Evolutionary conservation across 805 yeast species (phyloP), one percentile per base, ranked within the genome.

Genomic region (Starmerella stellata): DNA sequence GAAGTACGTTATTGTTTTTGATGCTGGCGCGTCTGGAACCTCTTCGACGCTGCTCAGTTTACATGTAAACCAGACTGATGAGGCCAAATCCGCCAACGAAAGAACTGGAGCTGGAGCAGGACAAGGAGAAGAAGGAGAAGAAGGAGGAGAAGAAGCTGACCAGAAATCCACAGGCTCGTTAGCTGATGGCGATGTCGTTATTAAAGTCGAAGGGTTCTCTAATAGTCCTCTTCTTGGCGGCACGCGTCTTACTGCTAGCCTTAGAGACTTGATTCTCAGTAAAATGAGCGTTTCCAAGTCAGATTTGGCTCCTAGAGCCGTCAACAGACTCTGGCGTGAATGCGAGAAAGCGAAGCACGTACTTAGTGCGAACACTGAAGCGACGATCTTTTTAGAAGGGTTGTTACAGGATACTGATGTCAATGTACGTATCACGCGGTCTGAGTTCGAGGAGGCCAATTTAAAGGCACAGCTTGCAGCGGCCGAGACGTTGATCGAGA

Each of bases 21-120:
- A 90, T 56, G 70, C 79, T 70, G 98, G 98, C 35, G 87, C 94
- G 4, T 93, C 93, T 1, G 75, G 93, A 1, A 78, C 93, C 0
- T 72, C 75, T 39, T 93, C 93, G 1, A 78, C 96, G 0, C 60
- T 90, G n/a, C 70, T 83, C 37, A 30, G 44, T 15, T 24, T 46
- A 28, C 20, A 21, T 16, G 33, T 28, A 11, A 13, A 7, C 19
- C n/a, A n/a, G n/a, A n/a, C n/a, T n/a, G n/a, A 27, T 30, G 13
- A 33, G 17, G 29, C 9, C 11, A 11, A 25, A 25, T n/a, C n/a
- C 14, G 31, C 15, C 31, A 7, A n/a, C n/a, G n/a, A n/a, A n/a
- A n/a, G n/a, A n/a, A n/a, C n/a, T n/a, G n/a, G n/a, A n/a, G n/a
- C n/a, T n/a, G n/a, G n/a, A n/a, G n/a, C n/a, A n/a, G n/a, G n/a